These are phyloP conservation scores for Aspergillaceae sp. DNA, from an alignment of 2,329 filamentous ascomycete genomes.

Conservation along the genomic window DNA sequence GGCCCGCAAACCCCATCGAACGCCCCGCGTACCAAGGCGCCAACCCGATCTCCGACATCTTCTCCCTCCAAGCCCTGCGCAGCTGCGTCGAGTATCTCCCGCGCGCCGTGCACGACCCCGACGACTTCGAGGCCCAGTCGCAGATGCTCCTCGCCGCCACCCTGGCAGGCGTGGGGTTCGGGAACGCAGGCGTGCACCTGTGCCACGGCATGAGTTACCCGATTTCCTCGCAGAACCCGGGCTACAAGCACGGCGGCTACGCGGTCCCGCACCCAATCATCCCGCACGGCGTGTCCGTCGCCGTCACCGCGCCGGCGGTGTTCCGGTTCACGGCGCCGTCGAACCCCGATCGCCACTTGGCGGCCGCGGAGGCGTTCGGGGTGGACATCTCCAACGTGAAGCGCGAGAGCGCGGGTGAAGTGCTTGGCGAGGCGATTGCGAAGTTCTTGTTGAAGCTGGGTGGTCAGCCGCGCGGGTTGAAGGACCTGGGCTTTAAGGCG, in stretches of 20 bases:
- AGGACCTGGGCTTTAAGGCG: conserved; percentile 67
- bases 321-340: conserved; percentile 88
- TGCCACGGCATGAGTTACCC: conserved; percentile 95
- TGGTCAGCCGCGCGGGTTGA: conserved; percentile 81
- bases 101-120: conserved; percentile 74
- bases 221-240: conserved; percentile 88
- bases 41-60: conserved; percentile 96
- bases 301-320: conserved; percentile 84
- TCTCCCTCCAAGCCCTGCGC: conserved; percentile 76
- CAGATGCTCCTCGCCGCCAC: conserved; percentile 95
- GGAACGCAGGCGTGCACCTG: conserved; percentile 90
- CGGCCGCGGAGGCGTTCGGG: conserved; percentile 82
- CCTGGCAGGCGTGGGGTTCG: conserved; percentile 89
- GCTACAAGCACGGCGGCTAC: conserved; percentile 86
- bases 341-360: conserved; percentile 85
- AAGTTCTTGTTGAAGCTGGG: conserved; percentile 75
- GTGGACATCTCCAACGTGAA: conserved; percentile 84
- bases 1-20: conserved; percentile 81
- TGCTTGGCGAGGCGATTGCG: conserved; percentile 72
- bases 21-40: conserved; percentile 93
- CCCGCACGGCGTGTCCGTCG: conserved; percentile 90
- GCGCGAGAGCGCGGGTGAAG: conserved; percentile 78
- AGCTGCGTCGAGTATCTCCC: conserved; percentile 88
- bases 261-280: conserved; percentile 69
- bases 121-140: conserved; percentile 84